A percentile compares a stretch with the other conserved stretches of the same genome.
These are phyloP conservation scores for Penicillium verhagenii DNA, from an alignment of 495 filamentous ascomycete species.

Conservation along the genomic window DNA sequence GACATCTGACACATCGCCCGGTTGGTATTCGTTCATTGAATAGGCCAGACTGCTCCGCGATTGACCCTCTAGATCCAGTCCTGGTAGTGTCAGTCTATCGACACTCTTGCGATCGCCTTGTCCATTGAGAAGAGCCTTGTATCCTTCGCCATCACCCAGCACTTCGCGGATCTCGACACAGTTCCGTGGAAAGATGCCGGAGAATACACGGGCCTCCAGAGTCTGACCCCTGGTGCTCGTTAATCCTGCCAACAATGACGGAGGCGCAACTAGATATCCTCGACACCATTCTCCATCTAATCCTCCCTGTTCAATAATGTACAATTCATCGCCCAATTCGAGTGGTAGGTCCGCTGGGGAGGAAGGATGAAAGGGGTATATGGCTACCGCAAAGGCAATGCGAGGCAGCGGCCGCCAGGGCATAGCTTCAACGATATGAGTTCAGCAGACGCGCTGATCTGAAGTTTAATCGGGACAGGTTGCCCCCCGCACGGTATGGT, in stretches of 20 bases:
- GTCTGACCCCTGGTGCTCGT: constrained; percentile 91
- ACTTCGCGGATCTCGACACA: constrained; percentile 86
- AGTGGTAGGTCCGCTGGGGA: constrained; percentile 91
- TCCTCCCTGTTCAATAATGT: constrained; percentile 96
- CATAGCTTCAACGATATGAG: constrained; percentile 53
- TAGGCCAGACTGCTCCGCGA: constrained; percentile 31
- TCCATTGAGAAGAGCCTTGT: constrained; percentile 25
- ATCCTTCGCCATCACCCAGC: constrained; percentile 57
- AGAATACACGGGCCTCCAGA: constrained; percentile 92
- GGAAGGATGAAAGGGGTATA: constrained; percentile 84
- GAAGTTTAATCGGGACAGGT: not conserved
- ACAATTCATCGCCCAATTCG: constrained; percentile 95
- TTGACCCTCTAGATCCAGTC: constrained; percentile 17
- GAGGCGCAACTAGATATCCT: constrained; percentile 92
- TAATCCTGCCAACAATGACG: constrained; percentile 86
- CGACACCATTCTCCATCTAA: constrained; percentile 84
- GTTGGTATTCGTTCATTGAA: constrained; percentile 29
- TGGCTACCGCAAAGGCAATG: constrained; percentile 96
- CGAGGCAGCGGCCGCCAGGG: constrained; percentile 95
- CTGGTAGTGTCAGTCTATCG: constrained; percentile 20
- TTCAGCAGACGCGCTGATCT: constrained; percentile 2
- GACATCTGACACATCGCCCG: constrained; percentile 36
- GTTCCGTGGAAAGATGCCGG: constrained; percentile 89
- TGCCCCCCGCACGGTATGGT: constrained; percentile 9
- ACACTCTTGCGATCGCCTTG: constrained; percentile 30